These are phyloP conservation scores for Moringa oleifera DNA, from an alignment of 345 rosid species.

Conservation along the genomic window DNA sequence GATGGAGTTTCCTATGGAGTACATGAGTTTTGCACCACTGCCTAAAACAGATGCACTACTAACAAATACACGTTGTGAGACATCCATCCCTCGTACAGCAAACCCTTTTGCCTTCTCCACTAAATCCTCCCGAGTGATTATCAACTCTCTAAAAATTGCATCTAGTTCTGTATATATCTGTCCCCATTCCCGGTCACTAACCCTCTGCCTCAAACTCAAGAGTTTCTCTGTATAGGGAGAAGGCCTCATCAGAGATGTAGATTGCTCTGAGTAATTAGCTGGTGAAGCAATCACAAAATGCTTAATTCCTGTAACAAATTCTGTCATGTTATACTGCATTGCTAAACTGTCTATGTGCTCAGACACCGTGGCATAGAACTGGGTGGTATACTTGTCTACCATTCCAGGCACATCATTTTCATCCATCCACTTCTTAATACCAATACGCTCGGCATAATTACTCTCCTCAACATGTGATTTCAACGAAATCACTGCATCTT, in stretches of 20 bases:
- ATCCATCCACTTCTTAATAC: conserved; percentile 86
- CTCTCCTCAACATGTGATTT: conserved; percentile 82
- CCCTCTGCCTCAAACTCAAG: conserved; percentile 51
- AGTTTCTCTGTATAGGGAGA: conserved; percentile 75
- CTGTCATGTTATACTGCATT: conserved; percentile 91
- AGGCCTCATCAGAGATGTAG: conserved; percentile 47
- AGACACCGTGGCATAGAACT: conserved; percentile 63
- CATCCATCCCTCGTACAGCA: conserved; percentile 75
- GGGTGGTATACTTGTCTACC: conserved; percentile 70
- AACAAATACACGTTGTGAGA: conserved; percentile 59
- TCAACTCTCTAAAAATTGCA: conserved; percentile 66
- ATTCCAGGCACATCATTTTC: conserved; percentile 89
- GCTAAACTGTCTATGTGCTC: conserved; percentile 79
- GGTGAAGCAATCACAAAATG: conserved; percentile 64
- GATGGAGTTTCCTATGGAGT: conserved; percentile 61
- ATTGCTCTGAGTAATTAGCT: conserved; percentile 36
- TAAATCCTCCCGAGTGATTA: conserved; percentile 74
- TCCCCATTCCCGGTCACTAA: conserved; percentile 64
- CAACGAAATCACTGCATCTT: conserved; percentile 70
- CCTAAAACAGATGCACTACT: conserved; percentile 79
- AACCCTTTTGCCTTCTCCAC: conserved; percentile 79
- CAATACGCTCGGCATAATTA: conserved; percentile 84
- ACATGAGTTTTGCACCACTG: conserved; percentile 56
- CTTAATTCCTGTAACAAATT: conserved; percentile 78
- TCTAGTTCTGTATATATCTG: conserved; percentile 69